A percentile compares a stretch with the other conserved stretches of the same genome.
Conservation (phyloP, 1,284 basidiomycete species). For the Paramarasmius palmivorus region DNA sequence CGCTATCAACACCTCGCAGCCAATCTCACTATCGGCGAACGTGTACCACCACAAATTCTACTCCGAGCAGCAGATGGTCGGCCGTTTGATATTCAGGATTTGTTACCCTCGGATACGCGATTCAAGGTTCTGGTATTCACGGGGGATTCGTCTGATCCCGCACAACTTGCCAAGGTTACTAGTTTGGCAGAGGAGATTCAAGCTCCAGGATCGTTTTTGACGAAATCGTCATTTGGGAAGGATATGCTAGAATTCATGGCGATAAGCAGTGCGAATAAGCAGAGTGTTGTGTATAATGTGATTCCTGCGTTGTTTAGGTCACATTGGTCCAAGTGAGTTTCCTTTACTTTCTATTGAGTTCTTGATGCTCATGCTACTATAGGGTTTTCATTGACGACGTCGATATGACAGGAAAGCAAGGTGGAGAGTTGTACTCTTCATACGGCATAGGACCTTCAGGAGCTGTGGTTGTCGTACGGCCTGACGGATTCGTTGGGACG, state of each 20-base stretch:
- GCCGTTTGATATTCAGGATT: constrained; percentile 67
- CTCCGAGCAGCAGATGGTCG: constrained; percentile 65
- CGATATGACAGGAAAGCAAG: constrained; percentile 34
- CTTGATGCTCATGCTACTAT: not conserved
- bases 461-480: constrained; percentile 66
- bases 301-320: constrained; percentile 53
- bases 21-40: constrained; percentile 56
- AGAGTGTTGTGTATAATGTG: constrained; percentile 45
- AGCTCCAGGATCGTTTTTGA: constrained; percentile 38
- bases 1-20: constrained; percentile 45
- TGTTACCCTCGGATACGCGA: constrained; percentile 67
- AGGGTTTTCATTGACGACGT: constrained; percentile 54
- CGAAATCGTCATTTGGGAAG: constrained; percentile 31
- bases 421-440: constrained; percentile 50
- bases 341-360: not conserved
- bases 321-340: constrained; percentile 68
- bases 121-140: constrained; percentile 75
- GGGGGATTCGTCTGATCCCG: constrained; percentile 47
- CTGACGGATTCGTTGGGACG: constrained; percentile 73
- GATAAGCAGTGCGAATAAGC: constrained; percentile 49
- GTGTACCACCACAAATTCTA: constrained; percentile 59
- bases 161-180: constrained; percentile 40
- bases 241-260: constrained; percentile 56
- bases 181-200: constrained; percentile 45
- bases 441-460: constrained; percentile 61